Percentiles rank a stretch among this genome's conserved stretches.
phyloP scores from a whole-genome alignment of 495 filamentous ascomycete species.

The Ascobolus immersus region DNA sequence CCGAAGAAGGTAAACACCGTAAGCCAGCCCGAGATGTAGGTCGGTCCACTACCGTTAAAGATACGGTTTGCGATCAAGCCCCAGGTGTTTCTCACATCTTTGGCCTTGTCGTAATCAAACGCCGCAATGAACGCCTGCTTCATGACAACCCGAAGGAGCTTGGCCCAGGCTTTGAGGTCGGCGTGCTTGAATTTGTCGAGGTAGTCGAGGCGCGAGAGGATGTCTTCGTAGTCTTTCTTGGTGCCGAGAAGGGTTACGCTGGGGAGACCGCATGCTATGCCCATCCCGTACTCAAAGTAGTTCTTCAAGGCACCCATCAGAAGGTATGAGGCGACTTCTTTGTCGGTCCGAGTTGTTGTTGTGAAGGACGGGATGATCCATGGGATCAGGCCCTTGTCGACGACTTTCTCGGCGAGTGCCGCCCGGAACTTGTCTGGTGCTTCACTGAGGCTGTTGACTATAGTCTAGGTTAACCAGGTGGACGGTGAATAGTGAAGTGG shows the following conservation, averaged over 20 bases:
- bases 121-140: too few relatives aligned
- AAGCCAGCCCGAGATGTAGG: slow-evolving; percentile 18
- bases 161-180: slow-evolving; percentile 3
- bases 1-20: slow-evolving; percentile 22
- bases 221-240: slow-evolving; percentile 19
- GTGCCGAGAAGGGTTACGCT: slow-evolving; percentile 25
- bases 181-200: slow-evolving; percentile 16
- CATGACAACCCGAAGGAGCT: too few relatives aligned
- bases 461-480: too few relatives aligned
- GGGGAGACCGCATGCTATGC: slow-evolving; percentile 23
- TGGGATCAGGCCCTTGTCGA: slow-evolving; percentile 15
- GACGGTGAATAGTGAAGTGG: too few relatives aligned
- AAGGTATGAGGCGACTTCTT: slow-evolving; percentile 15
- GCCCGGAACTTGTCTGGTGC: too few relatives aligned
- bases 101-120: too few relatives aligned
- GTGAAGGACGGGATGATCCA: slow-evolving; percentile 23
- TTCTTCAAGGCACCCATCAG: slow-evolving; percentile 23
- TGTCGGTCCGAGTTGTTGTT: slow-evolving; percentile 20
- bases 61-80: too few relatives aligned
- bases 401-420: slow-evolving; percentile 18
- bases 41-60: too few relatives aligned
- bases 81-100: too few relatives aligned
- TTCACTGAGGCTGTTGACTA: too few relatives aligned
- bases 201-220: slow-evolving; percentile 17
- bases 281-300: slow-evolving; percentile 20